Conservation (phyloP, 345 rosid species). For the Lepidium didymum region DNA sequence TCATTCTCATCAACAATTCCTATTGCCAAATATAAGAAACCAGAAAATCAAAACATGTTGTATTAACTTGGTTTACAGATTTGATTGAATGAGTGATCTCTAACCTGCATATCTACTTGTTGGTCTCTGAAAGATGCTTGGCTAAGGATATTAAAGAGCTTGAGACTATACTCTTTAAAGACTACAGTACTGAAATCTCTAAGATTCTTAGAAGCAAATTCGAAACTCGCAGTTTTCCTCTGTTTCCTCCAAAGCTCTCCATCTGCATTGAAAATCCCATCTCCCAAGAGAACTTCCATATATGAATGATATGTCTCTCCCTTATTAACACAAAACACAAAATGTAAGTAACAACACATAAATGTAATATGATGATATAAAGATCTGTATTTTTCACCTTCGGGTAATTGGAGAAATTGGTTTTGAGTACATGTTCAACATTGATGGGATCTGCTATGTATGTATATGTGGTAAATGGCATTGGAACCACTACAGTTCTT, state of each 20-base stretch:
- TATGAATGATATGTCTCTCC: slow-evolving; percentile 88
- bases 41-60: not conserved
- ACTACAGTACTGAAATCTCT: slow-evolving; percentile 85
- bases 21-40: slow-evolving; percentile 2
- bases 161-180: slow-evolving; percentile 76
- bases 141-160: slow-evolving; percentile 58
- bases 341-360: not conserved
- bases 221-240: slow-evolving; percentile 92
- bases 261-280: slow-evolving; percentile 85
- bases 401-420: slow-evolving; percentile 79
- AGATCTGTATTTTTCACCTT: slow-evolving; percentile 43
- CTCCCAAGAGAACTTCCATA: slow-evolving; percentile 89
- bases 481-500: slow-evolving; percentile 75
- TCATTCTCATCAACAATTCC: slow-evolving; percentile 92
- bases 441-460: slow-evolving; percentile 91
- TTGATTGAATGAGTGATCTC: not conserved
- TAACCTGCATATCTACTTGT: slow-evolving; percentile 86
- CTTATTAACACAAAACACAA: slow-evolving; percentile 30
- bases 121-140: slow-evolving; percentile 44
- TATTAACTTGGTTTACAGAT: not conserved
- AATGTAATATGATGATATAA: not conserved
- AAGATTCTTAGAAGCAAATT: slow-evolving; percentile 91
- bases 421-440: slow-evolving; percentile 85
- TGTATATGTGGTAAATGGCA: slow-evolving; percentile 83
- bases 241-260: slow-evolving; percentile 92